Base-by-base conservation (phyloP, 768 basidiomycete genomes). In the Amyloporia xantha region DNA sequence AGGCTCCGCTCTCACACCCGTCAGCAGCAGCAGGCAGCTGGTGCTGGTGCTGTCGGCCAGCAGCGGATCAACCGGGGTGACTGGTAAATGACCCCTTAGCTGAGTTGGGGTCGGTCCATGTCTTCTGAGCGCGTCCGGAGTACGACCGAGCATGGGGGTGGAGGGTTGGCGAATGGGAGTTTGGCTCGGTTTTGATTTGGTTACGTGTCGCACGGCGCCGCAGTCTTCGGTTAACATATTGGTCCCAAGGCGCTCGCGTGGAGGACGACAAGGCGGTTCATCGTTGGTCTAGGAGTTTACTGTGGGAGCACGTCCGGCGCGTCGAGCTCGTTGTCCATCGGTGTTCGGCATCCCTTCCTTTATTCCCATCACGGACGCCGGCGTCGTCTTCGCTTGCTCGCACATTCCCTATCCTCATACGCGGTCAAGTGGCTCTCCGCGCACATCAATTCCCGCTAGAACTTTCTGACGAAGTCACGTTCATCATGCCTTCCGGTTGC, bases 1-100 rank as follows among this genome's bases (percentile, higher is more conserved):
- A 90, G 87, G 86, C 82, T 91, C 58, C 87, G 88, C 59, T 91
- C 88, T 52, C 86, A 88, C 73, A 89, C 84, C 57, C 84, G 87
- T 60, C 88, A 89, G 70, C 79, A 58, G 57, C 57, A 58, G 56
- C 85, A 87, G 64, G 82, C 83, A 58, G 66, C 68, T 1, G 52
- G 49, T 33, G 72, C 81, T 51, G 71, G 71, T 57, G 68, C 69
- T 25, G 68, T 71, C 28, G 72, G 71, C 20, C 75, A 73, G 59
- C 74, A 70, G 54, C 75, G 74, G 47, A 49, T 63, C 42, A 54
- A 65, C 41, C 67, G 69, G 51, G 68, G 72, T 40, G 67, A 73
- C 57, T 78, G 76, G 76, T 77, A 69, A 66, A 65, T 53, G 48
- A 50, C 37, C 48, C 55, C 48, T 45, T 44, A 24, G 24, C 35